Evolutionary conservation across 2,329 filamentous ascomycete species (phyloP), one percentile per base, ranked within the genome.

Genomic region (Colletotrichum eremochloae): DNA sequence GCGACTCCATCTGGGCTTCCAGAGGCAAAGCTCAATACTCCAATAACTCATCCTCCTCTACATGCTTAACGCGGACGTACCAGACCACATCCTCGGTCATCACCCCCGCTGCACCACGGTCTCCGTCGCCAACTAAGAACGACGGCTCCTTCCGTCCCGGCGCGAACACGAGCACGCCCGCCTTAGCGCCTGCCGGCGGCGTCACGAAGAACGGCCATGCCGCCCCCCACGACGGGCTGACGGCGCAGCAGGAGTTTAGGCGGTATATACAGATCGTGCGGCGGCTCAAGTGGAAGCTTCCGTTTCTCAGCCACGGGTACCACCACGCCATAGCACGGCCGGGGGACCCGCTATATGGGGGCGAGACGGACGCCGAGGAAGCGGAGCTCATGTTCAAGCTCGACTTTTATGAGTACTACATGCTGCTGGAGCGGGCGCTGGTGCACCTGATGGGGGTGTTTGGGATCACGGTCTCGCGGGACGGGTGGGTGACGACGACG

Each of bases 321-420:
- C 80, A 79, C n/a, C 82, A 84, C 1, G 89, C 90, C 0, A 82
- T 82, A 33, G 79, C 81, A 46, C 60, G 52, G 46, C 67, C 71
- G 18, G 69, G 64, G 5, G 82, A 83, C 7, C 69, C 78, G 1
- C 77, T 78, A 1, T 79, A 76, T 44, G 80, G 78, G 52, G 82
- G 84, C 56, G 76, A 80, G 0, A 76, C 78, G 29, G 78, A 79
- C 33, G 68, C 76, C n/a, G 76, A 78, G 9, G 86, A 88, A 74
- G 87, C 87, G 0, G 89, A 92, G 79, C 85, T 89, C 20, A 93
- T 93, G 86, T 94, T 94, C 84, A 94, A 94, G 79, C 86, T 94
- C 9, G 92, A 94, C 77, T 94, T 94, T 74, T 91, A 93, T 80
- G 92, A 94, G 77, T 94, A 92, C 79, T 94, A 94, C 82, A 89